Percentiles rank a stretch among this genome's conserved stretches.
phyloP scores from a whole-genome alignment of 108 stramenopile genomes.

The Seminavis robusta region DNA sequence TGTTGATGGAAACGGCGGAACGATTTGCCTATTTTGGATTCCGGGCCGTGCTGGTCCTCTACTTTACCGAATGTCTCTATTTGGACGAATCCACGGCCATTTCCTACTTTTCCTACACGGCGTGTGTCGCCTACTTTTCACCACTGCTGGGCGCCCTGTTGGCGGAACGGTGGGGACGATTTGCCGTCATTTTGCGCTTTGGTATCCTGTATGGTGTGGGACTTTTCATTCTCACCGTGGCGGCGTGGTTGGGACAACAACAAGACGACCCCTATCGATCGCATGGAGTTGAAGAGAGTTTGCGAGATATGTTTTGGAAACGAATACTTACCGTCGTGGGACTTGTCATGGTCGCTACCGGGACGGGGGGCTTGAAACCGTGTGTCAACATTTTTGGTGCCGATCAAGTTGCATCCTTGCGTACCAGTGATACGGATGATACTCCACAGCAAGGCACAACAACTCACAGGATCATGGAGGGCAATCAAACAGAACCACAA shows the following conservation, averaged over 20 bases:
- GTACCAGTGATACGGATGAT: too few species aligned
- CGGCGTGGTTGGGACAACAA: too few species aligned
- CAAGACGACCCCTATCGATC: too few species aligned
- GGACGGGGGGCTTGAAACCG: conserved; percentile 72
- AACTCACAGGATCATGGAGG: too few species aligned
- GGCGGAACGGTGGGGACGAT: conserved; percentile 48
- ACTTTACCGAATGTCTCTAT: conserved; percentile 29
- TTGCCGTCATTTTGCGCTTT: conserved; percentile 40
- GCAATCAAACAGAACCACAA: too few species aligned
- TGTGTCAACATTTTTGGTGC: conserved; percentile 66
- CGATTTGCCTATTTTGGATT: conserved; percentile 57
- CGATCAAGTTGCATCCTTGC: conserved; percentile 45
- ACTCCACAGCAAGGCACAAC: too few species aligned
- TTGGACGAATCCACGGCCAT: conserved; percentile 31
- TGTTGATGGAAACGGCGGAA: conserved; percentile 50
- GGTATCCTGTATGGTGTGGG: conserved; percentile 39
- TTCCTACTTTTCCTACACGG: conserved; percentile 26
- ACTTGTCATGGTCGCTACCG: conserved; percentile 40
- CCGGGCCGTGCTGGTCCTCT: conserved; percentile 52
- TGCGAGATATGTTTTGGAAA: conserved; percentile 1
- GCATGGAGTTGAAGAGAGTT: not conserved
- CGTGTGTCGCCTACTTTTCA: conserved; percentile 38
- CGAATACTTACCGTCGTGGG: conserved; percentile 28
- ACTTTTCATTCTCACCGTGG: conserved; percentile 20
- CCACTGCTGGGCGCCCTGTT: conserved; percentile 49